Evolutionary conservation across 2,329 filamentous ascomycete species (phyloP).

Genomic region (Davidsoniella eucalypti): DNA sequence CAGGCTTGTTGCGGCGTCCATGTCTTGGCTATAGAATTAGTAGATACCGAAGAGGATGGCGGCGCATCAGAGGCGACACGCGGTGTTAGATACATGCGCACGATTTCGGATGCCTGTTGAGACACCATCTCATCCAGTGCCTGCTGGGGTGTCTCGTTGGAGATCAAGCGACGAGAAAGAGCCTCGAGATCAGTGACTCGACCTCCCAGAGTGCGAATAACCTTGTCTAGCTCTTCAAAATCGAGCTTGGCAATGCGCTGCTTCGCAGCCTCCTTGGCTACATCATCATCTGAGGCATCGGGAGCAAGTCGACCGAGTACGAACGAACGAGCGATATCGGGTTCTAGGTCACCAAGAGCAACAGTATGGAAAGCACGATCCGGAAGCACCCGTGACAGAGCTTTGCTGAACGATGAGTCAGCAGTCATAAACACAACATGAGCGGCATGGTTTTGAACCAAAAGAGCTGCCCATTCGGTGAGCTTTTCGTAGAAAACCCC

Average conservation of each 20-base stretch:
- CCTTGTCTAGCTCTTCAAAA: slow-evolving; percentile 58
- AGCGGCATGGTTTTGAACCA: slow-evolving; percentile 76
- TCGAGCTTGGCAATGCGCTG: slow-evolving; percentile 23
- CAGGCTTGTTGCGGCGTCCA: slow-evolving; percentile 84
- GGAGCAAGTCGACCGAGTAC: slow-evolving; percentile 58
- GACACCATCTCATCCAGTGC: slow-evolving; percentile 81
- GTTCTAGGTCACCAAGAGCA: slow-evolving; percentile 70
- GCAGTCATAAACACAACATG: slow-evolving; percentile 91
- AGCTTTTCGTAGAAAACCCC: slow-evolving; percentile 58
- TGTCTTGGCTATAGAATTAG: slow-evolving; percentile 19
- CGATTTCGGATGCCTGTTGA: slow-evolving; percentile 73
- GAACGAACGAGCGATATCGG: slow-evolving; percentile 74
- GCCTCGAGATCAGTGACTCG: slow-evolving; percentile 93
- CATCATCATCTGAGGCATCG: slow-evolving; percentile 17
- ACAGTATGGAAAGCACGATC: slow-evolving; percentile 83
- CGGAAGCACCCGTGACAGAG: slow-evolving; percentile 69
- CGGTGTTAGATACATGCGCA: slow-evolving; percentile 68
- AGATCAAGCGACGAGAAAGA: slow-evolving; percentile 74
- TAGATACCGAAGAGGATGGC: neutral
- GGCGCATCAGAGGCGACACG: slow-evolving; percentile 19
- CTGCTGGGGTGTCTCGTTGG: slow-evolving; percentile 64
- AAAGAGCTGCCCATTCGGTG: slow-evolving; percentile 73
- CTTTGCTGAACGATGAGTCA: slow-evolving; percentile 77
- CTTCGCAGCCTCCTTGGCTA: slow-evolving; percentile 17
- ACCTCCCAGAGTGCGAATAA: slow-evolving; percentile 70